Percentiles rank a stretch among this genome's conserved stretches.
These are phyloP conservation scores for Ceratocystis cubensis DNA, from an alignment of 2,329 filamentous ascomycete genomes.

Conservation along the genomic window DNA sequence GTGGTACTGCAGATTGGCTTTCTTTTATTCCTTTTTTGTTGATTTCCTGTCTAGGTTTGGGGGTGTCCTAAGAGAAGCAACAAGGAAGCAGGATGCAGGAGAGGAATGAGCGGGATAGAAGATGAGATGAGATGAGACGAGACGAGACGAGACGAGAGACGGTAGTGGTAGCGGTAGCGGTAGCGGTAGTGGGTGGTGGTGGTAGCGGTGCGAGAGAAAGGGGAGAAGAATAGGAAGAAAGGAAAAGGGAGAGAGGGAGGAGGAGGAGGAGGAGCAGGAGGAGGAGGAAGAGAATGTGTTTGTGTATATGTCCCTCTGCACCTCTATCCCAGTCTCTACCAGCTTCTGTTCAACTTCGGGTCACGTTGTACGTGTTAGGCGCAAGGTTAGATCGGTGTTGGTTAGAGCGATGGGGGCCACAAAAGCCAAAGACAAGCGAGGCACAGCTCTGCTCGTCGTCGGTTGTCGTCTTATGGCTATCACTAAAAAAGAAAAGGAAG, in stretches of 20 bases:
- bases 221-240: not conserved
- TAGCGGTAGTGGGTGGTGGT: not conserved
- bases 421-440: slow-evolving; percentile 2
- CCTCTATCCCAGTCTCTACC: not conserved
- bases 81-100: not conserved
- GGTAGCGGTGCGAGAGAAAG: not conserved
- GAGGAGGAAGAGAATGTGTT: not conserved
- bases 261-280: too few relatives aligned
- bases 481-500: not conserved
- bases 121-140: slow-evolving; percentile 8
- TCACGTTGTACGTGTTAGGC: slow-evolving; percentile 1
- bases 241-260: not conserved
- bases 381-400: not conserved
- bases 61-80: not conserved
- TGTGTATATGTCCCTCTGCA: not conserved
- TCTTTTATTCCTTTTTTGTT: slow-evolving; percentile 4
- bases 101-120: slow-evolving; percentile 3
- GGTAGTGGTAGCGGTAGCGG: not conserved
- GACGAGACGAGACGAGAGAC: slow-evolving; percentile 3
- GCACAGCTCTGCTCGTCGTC: not conserved
- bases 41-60: not conserved
- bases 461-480: not conserved
- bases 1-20: not conserved
- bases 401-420: slow-evolving; percentile 3
- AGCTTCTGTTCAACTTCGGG: not conserved